Base-by-base conservation (phyloP, 1,139 yeast species). In the Debaryomyces sp. region DNA sequence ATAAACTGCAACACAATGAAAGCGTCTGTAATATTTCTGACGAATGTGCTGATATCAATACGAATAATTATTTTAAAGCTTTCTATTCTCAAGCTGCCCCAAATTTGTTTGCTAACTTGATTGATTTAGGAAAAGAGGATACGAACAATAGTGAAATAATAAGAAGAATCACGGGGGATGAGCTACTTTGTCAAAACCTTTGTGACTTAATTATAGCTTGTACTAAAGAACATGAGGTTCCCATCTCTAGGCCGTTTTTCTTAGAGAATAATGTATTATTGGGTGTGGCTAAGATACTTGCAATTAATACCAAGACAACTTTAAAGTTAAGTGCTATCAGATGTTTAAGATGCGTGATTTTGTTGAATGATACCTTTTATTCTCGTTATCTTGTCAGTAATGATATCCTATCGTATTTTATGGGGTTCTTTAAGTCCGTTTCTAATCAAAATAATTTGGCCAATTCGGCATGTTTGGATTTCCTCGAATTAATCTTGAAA, bases 391-490 rank as follows among this genome's bases (percentile, higher is more conserved):
- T 91, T 45, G 74, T 87, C 21, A 70, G 80, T n/a, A 69, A 81
- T 48, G 75, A 82, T 47, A 65, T 87, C 3, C 71, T 87, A 47
- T 74, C 70, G 9, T 71, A 77, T 37, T 73, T 85, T 34, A 77
- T 88, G 53, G 63, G 64, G 0, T 70, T 83, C 48, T 73, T 89
- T 51, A 68, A 70, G 18, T 75, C 71, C n/a, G 78, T 82, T 17
- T 73, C 78, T 18, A 68, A 75, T 35, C 68, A 70, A 41, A 84
- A 87, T 60, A 87, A 85, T 59, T 70, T 92, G 51, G 78, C 89
- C 2, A 88, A 84, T 59, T 89, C 97, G 0, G 78, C 95, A 3
- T 81, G 95, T 55, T 72, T 91, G 46, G 94, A 88, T 58, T 72
- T 92, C 37, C 69, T 90, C 46, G 87, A 83, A 54, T 66, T 77